Conservation (phyloP, 2,329 filamentous ascomycete genomes). For the Arthroderma uncinatum region DNA sequence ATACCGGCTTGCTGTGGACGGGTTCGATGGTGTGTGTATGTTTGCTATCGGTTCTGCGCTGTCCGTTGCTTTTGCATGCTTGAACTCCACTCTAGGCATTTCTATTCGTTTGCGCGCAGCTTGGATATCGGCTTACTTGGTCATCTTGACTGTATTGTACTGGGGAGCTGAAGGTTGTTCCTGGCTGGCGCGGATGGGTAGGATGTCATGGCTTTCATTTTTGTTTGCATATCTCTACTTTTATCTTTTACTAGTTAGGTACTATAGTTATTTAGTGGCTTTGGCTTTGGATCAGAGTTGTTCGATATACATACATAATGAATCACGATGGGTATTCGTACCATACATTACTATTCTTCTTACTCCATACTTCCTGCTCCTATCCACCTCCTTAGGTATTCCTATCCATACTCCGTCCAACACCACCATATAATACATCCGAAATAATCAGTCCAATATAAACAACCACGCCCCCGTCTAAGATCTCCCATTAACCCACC, state of each 20-base stretch:
- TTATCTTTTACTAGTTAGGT: neutral
- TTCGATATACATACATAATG: neutral
- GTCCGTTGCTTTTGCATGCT: neutral
- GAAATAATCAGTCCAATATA: too few species aligned
- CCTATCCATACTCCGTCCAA: too few species aligned
- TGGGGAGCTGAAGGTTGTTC: slow-evolving; percentile 12
- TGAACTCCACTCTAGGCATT: too few species aligned
- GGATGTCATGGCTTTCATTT: too few species aligned
- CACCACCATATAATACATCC: too few species aligned
- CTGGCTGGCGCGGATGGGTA: too few species aligned
- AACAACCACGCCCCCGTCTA: too few species aligned
- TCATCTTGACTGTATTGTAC: slow-evolving; percentile 30
- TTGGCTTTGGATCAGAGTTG: neutral
- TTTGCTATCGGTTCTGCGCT: too few species aligned
- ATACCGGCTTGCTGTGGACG: neutral
- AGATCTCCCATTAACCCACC: slow-evolving; percentile 26
- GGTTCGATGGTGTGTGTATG: too few species aligned
- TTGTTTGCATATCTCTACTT: neutral
- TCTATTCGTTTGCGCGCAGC: too few species aligned
- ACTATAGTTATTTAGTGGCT: neutral
- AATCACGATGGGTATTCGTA: neutral
- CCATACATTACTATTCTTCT: neutral
- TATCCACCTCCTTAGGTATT: neutral
- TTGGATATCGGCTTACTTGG: slow-evolving; percentile 20
- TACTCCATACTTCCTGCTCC: neutral